Conservation (phyloP, 2,329 filamentous ascomycete species). For the Penicillium sp. region DNA sequence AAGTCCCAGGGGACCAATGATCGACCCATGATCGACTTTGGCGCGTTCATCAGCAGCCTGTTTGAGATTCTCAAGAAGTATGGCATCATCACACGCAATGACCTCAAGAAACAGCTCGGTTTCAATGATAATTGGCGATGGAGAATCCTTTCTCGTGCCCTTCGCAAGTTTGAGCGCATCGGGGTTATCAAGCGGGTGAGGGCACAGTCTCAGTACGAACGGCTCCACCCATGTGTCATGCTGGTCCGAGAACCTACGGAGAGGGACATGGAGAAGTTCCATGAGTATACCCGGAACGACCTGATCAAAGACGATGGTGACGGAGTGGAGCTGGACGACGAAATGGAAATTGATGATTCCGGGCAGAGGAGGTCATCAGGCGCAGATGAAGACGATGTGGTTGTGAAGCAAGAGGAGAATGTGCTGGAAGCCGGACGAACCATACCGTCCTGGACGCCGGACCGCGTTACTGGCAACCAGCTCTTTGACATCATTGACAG, state of each 20-base stretch:
- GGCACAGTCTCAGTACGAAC: slow-evolving; percentile 43
- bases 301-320: slow-evolving; percentile 25
- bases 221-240: slow-evolving; percentile 44
- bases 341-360: slow-evolving; percentile 28
- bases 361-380: slow-evolving; percentile 7
- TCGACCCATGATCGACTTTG: slow-evolving; percentile 46
- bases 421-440: slow-evolving; percentile 36
- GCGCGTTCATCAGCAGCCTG: slow-evolving; percentile 49
- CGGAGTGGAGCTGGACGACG: slow-evolving; percentile 35
- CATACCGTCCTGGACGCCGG: slow-evolving; percentile 56
- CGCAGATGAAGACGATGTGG: slow-evolving; percentile 16
- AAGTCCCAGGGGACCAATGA: slow-evolving; percentile 3
- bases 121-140: slow-evolving; percentile 40
- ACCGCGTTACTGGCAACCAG: slow-evolving; percentile 52
- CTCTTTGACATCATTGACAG: slow-evolving; percentile 50
- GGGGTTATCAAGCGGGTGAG: slow-evolving; percentile 46
- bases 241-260: slow-evolving; percentile 43
- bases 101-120: slow-evolving; percentile 51
- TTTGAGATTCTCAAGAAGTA: slow-evolving; percentile 51
- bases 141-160: slow-evolving; percentile 42
- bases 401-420: slow-evolving; percentile 21
- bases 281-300: slow-evolving; percentile 34
- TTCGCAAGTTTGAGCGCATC: slow-evolving; percentile 47
- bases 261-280: slow-evolving; percentile 41
- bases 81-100: slow-evolving; percentile 52